These are phyloP conservation scores for Teunomyces gatunensis DNA, from an alignment of 805 yeast genomes.

Conservation along the genomic window DNA sequence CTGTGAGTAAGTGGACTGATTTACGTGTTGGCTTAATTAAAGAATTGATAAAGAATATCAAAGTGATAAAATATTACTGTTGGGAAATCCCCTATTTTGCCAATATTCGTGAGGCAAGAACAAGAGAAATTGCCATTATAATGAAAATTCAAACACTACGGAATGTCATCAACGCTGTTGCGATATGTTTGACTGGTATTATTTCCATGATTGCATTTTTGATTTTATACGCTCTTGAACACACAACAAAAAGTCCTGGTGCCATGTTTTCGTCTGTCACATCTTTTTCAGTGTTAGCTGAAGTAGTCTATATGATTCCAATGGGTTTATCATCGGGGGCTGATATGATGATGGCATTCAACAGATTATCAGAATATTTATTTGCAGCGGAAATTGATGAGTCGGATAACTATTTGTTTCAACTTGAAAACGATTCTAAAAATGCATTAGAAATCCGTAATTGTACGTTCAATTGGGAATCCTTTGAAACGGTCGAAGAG, in stretches of 20 bases:
- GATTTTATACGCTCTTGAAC: constrained; percentile 11
- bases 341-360: constrained; percentile 13
- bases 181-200: constrained; percentile 10
- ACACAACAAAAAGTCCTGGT: constrained; percentile 7
- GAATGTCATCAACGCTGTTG: constrained; percentile 10
- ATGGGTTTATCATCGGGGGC: constrained; percentile 11
- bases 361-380: constrained; percentile 24
- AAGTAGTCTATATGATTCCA: constrained; percentile 11
- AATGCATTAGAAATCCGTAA: constrained; percentile 19
- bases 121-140: constrained; percentile 11
- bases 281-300: constrained; percentile 13
- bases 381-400: constrained; percentile 20
- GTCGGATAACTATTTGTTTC: not conserved
- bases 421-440: not conserved
- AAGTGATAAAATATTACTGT: constrained; percentile 18
- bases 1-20: constrained; percentile 12
- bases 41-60: constrained; percentile 16
- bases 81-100: constrained; percentile 18
- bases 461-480: constrained; percentile 32
- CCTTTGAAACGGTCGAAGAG: constrained; percentile 8
- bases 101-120: constrained; percentile 9
- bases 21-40: constrained; percentile 12
- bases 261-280: constrained; percentile 17
- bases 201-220: constrained; percentile 18
- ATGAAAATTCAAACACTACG: constrained; percentile 13